Percentiles rank a stretch among this genome's conserved stretches.
These are phyloP conservation scores for Penicillium psychrofluorescens DNA, from an alignment of 495 filamentous ascomycete genomes.

Conservation along the genomic window DNA sequence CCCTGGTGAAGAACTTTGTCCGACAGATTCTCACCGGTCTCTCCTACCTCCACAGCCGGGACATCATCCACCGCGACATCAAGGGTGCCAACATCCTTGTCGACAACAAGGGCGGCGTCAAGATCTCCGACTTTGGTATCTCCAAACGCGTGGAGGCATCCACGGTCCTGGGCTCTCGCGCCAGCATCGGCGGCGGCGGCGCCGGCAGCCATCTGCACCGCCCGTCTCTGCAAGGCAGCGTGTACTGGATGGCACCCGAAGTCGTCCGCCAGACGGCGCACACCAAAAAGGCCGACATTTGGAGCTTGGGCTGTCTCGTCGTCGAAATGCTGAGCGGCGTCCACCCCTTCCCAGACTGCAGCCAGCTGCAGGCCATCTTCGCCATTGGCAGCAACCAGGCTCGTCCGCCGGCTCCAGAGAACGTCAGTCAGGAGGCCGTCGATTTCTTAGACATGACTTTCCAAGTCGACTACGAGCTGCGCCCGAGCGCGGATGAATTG, in stretches of 20 bases:
- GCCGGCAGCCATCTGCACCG: slow-evolving; percentile 60
- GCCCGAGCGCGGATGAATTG: slow-evolving; percentile 86
- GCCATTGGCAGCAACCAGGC: slow-evolving; percentile 88
- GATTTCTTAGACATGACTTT: slow-evolving; percentile 86
- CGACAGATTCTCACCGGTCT: slow-evolving; percentile 91
- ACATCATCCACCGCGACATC: slow-evolving; percentile 98
- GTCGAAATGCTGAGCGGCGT: slow-evolving; percentile 99
- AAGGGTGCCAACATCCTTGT: slow-evolving; percentile 98
- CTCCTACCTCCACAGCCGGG: slow-evolving; percentile 88
- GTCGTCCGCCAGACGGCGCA: slow-evolving; percentile 97
- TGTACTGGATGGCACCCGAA: slow-evolving; percentile 99
- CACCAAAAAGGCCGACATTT: slow-evolving; percentile 99
- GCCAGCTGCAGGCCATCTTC: slow-evolving; percentile 96
- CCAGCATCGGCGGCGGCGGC: slow-evolving; percentile 33
- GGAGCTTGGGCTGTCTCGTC: slow-evolving; percentile 92
- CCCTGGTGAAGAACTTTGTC: slow-evolving; percentile 92
- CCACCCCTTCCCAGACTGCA: slow-evolving; percentile 95
- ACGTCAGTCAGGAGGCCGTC: slow-evolving; percentile 77
- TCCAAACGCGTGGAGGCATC: slow-evolving; percentile 93
- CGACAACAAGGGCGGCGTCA: slow-evolving; percentile 98
- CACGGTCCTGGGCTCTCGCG: slow-evolving; percentile 49
- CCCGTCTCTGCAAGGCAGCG: slow-evolving; percentile 90
- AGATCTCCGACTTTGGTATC: slow-evolving; percentile 99
- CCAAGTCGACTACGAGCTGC: slow-evolving; percentile 85
- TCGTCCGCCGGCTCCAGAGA: slow-evolving; percentile 80